phyloP scores from a whole-genome alignment of 139 green algal genomes.

The Pycnococcus provasolii region DNA sequence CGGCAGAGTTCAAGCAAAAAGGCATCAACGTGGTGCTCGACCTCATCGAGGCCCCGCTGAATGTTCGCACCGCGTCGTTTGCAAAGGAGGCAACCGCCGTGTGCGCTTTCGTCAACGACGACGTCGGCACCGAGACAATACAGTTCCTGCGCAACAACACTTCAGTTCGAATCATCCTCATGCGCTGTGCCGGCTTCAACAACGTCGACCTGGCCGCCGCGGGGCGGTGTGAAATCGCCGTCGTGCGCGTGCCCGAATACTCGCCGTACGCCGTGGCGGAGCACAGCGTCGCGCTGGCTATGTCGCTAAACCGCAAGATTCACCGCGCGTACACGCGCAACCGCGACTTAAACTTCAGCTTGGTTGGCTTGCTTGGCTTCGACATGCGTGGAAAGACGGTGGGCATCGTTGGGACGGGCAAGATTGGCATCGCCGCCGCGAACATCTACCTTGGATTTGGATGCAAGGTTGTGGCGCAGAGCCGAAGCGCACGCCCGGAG shows the following conservation, averaged over 20 bases:
- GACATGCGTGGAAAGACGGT: constrained; percentile 54
- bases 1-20: too few relatives aligned
- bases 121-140: constrained; percentile 34
- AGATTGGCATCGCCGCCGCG: constrained; percentile 43
- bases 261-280: constrained; percentile 57
- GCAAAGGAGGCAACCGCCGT: constrained; percentile 23
- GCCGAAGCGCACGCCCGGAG: constrained; percentile 38
- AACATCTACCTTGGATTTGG: constrained; percentile 39
- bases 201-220: constrained; percentile 2
- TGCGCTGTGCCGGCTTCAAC: constrained; percentile 59
- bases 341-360: constrained; percentile 51
- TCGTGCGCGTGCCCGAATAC: constrained; percentile 52
- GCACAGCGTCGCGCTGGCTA: constrained; percentile 51
- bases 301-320: constrained; percentile 53
- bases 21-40: too few relatives aligned
- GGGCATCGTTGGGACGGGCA: constrained; percentile 63
- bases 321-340: constrained; percentile 40
- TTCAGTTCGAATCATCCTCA: constrained; percentile 43
- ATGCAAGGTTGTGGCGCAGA: constrained; percentile 44
- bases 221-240: constrained; percentile 12
- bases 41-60: too few relatives aligned
- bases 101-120: constrained; percentile 60
- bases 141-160: constrained; percentile 37
- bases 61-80: too few relatives aligned
- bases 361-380: constrained; percentile 54